phyloP scores from a whole-genome alignment of 78 protist genomes.

The Dictyostelium discoideum region dicty_2.7 NC_007090.3:1194001-1194500 shows the following conservation, averaged over 20 bases:
- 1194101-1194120: constrained; percentile 98
- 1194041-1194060: constrained; percentile 81
- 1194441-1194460: constrained; percentile 99
- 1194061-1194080: constrained; percentile 95
- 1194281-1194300: constrained; percentile 93
- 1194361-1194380: constrained; percentile 97
- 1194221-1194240: too few species aligned
- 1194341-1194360: constrained; percentile 97
- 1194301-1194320: constrained; percentile 96
- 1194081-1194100: constrained; percentile 93
- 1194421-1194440: constrained; percentile 97
- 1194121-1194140: constrained; percentile 93
- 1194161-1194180: constrained; percentile 85
- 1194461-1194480: constrained; percentile 86
- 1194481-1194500: constrained; percentile 66
- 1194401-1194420: constrained; percentile 94
- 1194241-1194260: constrained; percentile 82
- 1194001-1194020: constrained; percentile 92
- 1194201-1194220: not conserved
- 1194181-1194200: not conserved
- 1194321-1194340: constrained; percentile 96
- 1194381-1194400: constrained; percentile 97
- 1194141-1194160: constrained; percentile 91
- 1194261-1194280: constrained; percentile 93
- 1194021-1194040: constrained; percentile 61